Base-by-base conservation (phyloP, 306 rosid species). In the Quercus rubra region DNA sequence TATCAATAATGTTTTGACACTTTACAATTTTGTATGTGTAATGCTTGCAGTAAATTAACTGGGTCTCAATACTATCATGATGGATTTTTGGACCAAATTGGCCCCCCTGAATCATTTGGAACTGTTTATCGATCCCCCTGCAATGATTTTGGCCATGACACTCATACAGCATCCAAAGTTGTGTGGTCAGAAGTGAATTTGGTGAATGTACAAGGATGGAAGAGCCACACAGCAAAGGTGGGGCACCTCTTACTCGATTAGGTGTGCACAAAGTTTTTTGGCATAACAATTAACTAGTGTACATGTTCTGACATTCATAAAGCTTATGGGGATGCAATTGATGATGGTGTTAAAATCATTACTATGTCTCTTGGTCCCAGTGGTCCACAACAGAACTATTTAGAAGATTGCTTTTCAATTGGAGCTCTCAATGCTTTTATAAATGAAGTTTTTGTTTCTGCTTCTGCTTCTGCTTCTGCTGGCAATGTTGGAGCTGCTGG, bases 111-210 rank as follows among this genome's bases (percentile, higher is more conserved):
- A n/a, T 4, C 28, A 17, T 12, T n/a, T 43, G 58, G 27, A 13
- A 3, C 74, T 9, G 4, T 70, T 1, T 70, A 3, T 15, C 17
- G 23, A 15, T 51, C 66, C 1, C 27, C 74, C 6, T 7, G 80
- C 19, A 73, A 77, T 15, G 63, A 52, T 66, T 46, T 13, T 25
- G 80, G 80, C 25, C 80, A 77, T 30, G 80, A 64, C 10, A 77
- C 62, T 31, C 80, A 77, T 23, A 77, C 63, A 1, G 46, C 55
- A 6, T 66, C 80, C 5, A 66, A 13, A 5, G 52, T 21, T 6
- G 80, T 20, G 0, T 71, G 61, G 25, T 9, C 58, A 8, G 79
- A 41, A 43, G 27, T 63, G 59, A 49, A 61, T 38, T 10, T 10
- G 15, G 9, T 38, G 46, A 38, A 38, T 41, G 12, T 41, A 11